These are phyloP conservation scores for Cercospora beticola DNA, from an alignment of 2,329 filamentous ascomycete species.

Conservation along the genomic window DNA sequence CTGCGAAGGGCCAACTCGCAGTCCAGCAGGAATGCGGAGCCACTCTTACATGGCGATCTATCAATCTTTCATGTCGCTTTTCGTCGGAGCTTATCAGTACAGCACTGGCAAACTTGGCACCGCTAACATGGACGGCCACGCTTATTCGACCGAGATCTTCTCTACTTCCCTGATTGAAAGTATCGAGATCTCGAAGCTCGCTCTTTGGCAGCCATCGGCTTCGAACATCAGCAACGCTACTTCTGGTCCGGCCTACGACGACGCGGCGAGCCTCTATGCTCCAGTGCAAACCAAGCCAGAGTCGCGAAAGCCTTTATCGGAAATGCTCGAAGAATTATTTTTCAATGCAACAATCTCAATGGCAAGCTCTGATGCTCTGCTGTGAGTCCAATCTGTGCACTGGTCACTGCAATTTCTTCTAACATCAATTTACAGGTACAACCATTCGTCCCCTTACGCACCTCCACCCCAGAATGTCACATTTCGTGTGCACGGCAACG, in stretches of 20 bases:
- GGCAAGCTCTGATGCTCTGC: slow-evolving; percentile 13
- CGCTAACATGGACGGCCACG: no score
- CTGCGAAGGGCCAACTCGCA: no score
- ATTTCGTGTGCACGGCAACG: slow-evolving; percentile 9
- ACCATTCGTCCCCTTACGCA: slow-evolving; percentile 8
- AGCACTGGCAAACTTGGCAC: background rate
- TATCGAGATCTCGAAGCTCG: background rate
- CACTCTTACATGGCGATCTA: background rate
- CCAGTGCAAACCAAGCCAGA: background rate
- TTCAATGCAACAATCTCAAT: slow-evolving; percentile 21
- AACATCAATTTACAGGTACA: background rate
- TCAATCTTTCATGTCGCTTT: background rate
- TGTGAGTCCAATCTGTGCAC: background rate
- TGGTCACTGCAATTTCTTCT: background rate
- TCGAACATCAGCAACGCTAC: background rate
- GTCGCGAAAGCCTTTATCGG: background rate
- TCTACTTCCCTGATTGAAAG: background rate
- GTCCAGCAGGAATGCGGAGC: background rate
- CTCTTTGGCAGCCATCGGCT: background rate
- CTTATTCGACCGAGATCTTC: background rate
- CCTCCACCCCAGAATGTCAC: slow-evolving; percentile 11
- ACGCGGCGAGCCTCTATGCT: background rate
- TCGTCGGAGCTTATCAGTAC: background rate
- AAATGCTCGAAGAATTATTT: slow-evolving; percentile 15
- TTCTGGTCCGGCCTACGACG: background rate